Percentiles rank a stretch among this genome's conserved stretches.
Evolutionary conservation across 2,329 filamentous ascomycete species (phyloP).

Genomic region (Fusarium paranaense): DNA sequence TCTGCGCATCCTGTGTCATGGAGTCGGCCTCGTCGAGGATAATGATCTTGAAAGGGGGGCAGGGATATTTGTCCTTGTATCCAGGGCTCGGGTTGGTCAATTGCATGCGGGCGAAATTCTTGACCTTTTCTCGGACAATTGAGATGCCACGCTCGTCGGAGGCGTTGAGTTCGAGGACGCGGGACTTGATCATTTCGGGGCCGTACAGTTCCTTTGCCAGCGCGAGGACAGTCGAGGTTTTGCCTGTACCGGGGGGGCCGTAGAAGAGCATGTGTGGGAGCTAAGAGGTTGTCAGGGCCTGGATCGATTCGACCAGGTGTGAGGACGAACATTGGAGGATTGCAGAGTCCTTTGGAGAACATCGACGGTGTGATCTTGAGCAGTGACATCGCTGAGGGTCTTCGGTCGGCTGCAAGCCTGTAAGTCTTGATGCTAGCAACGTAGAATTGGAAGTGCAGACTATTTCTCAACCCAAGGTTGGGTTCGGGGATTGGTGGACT

Average conservation of each 20-base stretch:
- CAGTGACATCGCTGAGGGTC: conserved; percentile 92
- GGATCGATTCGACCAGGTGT: neutral
- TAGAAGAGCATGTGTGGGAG: conserved; percentile 99
- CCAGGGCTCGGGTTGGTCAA: conserved; percentile 82
- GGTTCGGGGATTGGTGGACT: conserved; percentile 68
- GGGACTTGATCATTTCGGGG: conserved; percentile 89
- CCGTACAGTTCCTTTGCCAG: conserved; percentile 98
- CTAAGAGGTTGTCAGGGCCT: conserved; percentile 44
- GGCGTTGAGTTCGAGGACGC: conserved; percentile 98
- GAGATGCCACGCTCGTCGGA: conserved; percentile 98
- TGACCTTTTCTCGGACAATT: conserved; percentile 97
- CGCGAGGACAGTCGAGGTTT: conserved; percentile 97
- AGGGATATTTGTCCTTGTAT: conserved; percentile 81
- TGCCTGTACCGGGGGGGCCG: conserved; percentile 95
- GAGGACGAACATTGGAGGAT: conserved; percentile 80
- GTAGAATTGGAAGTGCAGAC: conserved; percentile 63
- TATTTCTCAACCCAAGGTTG: conserved; percentile 99
- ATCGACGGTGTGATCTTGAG: conserved; percentile 96
- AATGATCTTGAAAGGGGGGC: conserved; percentile 98
- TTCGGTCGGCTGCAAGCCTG: conserved; percentile 80
- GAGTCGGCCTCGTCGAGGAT: conserved; percentile 98
- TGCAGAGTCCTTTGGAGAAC: conserved; percentile 93
- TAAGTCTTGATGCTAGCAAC: conserved; percentile 6
- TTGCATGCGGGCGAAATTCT: conserved; percentile 96
- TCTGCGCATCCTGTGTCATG: conserved; percentile 99